phyloP scores from a whole-genome alignment of 331 rosid species.

The Acacia concinna region DNA sequence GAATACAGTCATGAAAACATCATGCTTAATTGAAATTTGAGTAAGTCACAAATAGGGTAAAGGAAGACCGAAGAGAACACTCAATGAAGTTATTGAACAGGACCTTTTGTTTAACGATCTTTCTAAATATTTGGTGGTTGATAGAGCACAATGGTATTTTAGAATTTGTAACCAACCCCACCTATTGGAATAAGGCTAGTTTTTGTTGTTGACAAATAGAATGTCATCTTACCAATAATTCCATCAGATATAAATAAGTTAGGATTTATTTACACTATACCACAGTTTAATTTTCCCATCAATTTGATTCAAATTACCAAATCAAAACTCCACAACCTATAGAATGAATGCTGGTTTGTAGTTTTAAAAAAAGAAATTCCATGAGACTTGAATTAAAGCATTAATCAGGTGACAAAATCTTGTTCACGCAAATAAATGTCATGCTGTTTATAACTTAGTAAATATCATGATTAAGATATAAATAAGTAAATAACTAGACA shows the following conservation, averaged over 20 bases:
- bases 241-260: slow-evolving; percentile 1
- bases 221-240: background rate
- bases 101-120: too few species aligned
- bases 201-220: background rate
- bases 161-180: too few species aligned
- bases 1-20: background rate
- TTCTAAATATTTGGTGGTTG: too few species aligned
- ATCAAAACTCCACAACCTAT: background rate
- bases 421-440: background rate
- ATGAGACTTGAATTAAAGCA: background rate
- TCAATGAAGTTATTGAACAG: too few species aligned
- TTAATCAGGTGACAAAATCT: background rate
- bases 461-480: background rate
- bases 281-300: slow-evolving; percentile 5
- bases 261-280: background rate
- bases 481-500: slow-evolving; percentile 15
- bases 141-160: too few species aligned
- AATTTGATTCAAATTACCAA: background rate
- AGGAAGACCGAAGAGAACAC: too few species aligned
- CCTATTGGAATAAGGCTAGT: too few species aligned
- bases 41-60: too few species aligned
- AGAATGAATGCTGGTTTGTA: background rate
- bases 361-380: background rate
- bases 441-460: background rate
- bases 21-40: background rate